phyloP scores from a whole-genome alignment of 352 stramenopile genomes.

The Phytophthora cactorum region DNA sequence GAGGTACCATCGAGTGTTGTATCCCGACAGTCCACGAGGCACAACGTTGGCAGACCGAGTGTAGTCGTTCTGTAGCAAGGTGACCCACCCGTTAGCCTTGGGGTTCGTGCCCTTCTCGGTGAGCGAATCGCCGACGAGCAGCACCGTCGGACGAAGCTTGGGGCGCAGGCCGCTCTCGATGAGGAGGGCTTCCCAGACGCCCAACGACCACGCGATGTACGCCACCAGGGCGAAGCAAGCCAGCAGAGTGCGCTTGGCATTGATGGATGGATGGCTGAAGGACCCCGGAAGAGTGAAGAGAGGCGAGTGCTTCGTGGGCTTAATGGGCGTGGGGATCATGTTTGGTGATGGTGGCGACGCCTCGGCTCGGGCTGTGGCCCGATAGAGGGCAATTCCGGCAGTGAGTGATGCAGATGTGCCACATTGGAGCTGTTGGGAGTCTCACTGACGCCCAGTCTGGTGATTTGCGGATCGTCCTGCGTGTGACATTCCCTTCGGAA shows the following conservation, averaged over 20 bases:
- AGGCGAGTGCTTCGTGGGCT: slow-evolving; percentile 8
- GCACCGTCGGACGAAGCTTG: slow-evolving; percentile 22
- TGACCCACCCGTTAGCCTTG: slow-evolving; percentile 43
- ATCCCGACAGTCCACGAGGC: slow-evolving; percentile 48
- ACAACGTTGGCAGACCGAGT: slow-evolving; percentile 43
- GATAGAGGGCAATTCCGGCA: slow-evolving; percentile 10
- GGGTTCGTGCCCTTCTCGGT: slow-evolving; percentile 45
- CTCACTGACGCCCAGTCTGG: not conserved
- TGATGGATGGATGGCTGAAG: slow-evolving; percentile 4
- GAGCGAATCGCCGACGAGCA: slow-evolving; percentile 51
- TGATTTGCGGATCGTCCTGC: too few relatives aligned
- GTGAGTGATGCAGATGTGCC: slow-evolving; percentile 2
- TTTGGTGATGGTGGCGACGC: not conserved
- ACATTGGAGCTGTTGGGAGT: slow-evolving; percentile 3
- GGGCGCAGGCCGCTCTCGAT: slow-evolving; percentile 26
- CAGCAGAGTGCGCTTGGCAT: slow-evolving; percentile 18
- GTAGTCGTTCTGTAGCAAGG: slow-evolving; percentile 46
- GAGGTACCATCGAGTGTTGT: slow-evolving; percentile 52
- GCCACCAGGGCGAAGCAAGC: slow-evolving; percentile 17
- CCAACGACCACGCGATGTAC: slow-evolving; percentile 33
- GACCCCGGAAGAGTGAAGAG: slow-evolving; percentile 7
- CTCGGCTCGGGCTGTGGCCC: slow-evolving; percentile 8
- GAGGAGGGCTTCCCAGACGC: slow-evolving; percentile 26
- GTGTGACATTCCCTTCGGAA: not conserved
- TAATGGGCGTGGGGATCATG: slow-evolving; percentile 20